Base-by-base conservation (phyloP, 768 basidiomycete species). In the Neoboletus magnificus region DNA sequence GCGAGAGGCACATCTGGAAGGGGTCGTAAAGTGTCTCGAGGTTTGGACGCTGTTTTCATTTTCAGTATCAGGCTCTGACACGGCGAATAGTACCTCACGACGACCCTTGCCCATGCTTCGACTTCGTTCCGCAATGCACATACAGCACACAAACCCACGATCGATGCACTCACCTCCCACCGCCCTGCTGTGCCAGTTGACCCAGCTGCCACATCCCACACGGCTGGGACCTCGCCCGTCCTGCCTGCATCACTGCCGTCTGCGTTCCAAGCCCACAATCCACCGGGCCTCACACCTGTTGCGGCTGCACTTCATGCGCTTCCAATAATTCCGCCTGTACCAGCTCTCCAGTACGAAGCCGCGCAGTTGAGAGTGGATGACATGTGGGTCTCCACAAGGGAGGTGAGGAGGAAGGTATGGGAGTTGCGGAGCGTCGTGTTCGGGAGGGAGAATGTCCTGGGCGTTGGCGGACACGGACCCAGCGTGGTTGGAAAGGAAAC, bases 341-440 rank as follows among this genome's bases (percentile, higher is more conserved):
- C 62, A 5, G 70, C 84, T 5, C 80, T 91, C 22, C 76, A 79
- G 48, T 91, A 91, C 67, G 88, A 89, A 66, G 78, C 82, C 8
- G 83, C 82, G 46, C 87, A 89, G 64, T 84, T 90, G 68, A 76
- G 74, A 52, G 77, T 86, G 15, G 76, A 77, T 25, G 82, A 85
- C 30, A 77, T 91, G 39, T 89, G 87, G 87, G 79, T 81, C 52
- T 79, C 79, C 41, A 86, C 85, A 1, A 76, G 74, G 36, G 79
- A 81, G 20, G 79, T 82, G 20, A 77, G 89, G 23, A 78, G 76
- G 51, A 83, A 87, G 56, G 82, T 88, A 15, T 75, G 89, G 63
- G 81, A 74, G 49, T 64, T 89, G 61, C 81, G 89, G 37, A 82
- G 85, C 53, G 80, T 82, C 57, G 84, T 87, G 29, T 89, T 89